Percentiles rank a stretch among this genome's conserved stretches.
Conservation (phyloP, 305 asterid genomes). For the Fraxinus dipetala region DNA sequence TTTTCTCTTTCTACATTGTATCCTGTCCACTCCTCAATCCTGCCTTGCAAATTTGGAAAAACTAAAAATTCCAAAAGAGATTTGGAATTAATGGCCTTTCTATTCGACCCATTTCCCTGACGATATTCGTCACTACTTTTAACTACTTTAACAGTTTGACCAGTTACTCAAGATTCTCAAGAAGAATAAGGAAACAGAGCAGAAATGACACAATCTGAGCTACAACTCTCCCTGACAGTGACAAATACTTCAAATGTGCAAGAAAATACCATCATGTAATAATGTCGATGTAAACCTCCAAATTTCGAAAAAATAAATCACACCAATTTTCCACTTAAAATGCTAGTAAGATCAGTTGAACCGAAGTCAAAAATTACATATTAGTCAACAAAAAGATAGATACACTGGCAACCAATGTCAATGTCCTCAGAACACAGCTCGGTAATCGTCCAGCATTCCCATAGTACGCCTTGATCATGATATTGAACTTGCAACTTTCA, state of each 20-base stretch:
- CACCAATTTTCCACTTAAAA: neutral
- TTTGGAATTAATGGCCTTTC: too few species aligned
- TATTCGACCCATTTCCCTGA: too few species aligned
- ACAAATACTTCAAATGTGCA: neutral
- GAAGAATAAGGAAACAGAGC: too few species aligned
- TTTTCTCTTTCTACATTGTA: neutral
- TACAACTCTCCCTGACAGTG: neutral
- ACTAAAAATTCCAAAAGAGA: neutral
- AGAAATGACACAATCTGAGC: neutral
- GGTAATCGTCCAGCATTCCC: conserved; percentile 39
- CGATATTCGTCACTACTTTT: too few species aligned
- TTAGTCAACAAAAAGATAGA: conserved; percentile 26
- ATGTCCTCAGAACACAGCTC: neutral
- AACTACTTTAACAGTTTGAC: too few species aligned
- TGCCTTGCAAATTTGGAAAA: neutral
- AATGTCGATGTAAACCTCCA: conserved; percentile 1
- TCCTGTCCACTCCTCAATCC: neutral
- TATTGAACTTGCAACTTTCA: conserved; percentile 52
- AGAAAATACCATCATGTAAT: neutral
- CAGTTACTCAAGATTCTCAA: too few species aligned
- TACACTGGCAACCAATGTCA: conserved; percentile 27
- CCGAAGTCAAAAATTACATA: conserved; percentile 21
- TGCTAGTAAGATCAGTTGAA: neutral
- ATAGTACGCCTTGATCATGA: conserved; percentile 56
- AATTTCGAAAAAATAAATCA: neutral